These are phyloP conservation scores for Pleomassaria siparia DNA, from an alignment of 2,329 filamentous ascomycete genomes.

Conservation along the genomic window DNA sequence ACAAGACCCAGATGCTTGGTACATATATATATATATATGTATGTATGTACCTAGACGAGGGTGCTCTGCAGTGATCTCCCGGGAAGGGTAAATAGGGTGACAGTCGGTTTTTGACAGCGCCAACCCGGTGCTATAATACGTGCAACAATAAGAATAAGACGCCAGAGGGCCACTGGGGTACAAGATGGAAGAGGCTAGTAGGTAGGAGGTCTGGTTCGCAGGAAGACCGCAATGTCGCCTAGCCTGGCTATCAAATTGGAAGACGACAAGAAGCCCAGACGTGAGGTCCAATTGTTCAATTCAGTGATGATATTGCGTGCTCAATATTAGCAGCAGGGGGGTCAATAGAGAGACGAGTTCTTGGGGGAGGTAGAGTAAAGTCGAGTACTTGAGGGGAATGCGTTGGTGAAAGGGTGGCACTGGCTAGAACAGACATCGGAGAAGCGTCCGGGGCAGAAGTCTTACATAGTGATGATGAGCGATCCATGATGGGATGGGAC, in stretches of 20 bases:
- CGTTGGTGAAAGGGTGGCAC: neutral
- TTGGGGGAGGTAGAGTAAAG: neutral
- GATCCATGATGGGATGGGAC: too few species aligned
- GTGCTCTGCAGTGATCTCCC: conserved; percentile 4
- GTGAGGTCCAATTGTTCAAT: conserved; percentile 33
- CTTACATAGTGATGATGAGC: too few species aligned
- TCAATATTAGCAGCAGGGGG: neutral
- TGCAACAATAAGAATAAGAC: neutral
- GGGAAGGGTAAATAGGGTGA: neutral
- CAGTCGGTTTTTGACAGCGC: conserved; percentile 8
- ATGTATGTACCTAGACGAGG: too few species aligned
- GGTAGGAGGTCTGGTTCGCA: conserved; percentile 1
- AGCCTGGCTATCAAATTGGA: conserved; percentile 16
- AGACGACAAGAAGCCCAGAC: conserved; percentile 8
- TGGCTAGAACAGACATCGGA: too few species aligned
- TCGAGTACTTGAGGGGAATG: neutral
- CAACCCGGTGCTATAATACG: neutral
- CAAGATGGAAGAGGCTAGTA: too few species aligned
- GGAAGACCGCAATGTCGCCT: conserved; percentile 6
- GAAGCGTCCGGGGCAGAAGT: too few species aligned
- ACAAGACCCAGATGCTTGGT: conserved; percentile 24
- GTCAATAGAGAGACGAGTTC: neutral
- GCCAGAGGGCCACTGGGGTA: conserved; percentile 4
- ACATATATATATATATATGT: too few species aligned
- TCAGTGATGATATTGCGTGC: conserved; percentile 27